phyloP scores from a whole-genome alignment of 2,329 filamentous ascomycete genomes.

The Aspergillus felis region DNA sequence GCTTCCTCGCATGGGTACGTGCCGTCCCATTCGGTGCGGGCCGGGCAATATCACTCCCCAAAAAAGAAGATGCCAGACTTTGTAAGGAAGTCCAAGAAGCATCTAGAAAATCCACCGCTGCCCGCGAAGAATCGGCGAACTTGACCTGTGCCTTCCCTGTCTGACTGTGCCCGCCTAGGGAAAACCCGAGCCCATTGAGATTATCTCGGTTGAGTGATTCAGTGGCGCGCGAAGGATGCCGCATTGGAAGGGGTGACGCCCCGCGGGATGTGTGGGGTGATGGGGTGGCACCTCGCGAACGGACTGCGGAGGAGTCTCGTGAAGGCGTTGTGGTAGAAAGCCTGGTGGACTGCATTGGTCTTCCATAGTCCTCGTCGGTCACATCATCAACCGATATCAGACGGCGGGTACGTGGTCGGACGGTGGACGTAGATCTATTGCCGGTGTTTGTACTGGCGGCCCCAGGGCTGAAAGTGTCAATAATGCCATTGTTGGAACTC shows the following conservation, averaged over 20 bases:
- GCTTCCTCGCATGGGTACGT: slow-evolving; percentile 31
- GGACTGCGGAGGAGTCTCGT: slow-evolving; percentile 29
- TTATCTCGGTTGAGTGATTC: slow-evolving; percentile 20
- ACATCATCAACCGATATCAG: slow-evolving; percentile 42
- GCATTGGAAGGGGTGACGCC: slow-evolving; percentile 37
- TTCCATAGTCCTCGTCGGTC: slow-evolving; percentile 24
- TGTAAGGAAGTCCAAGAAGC: slow-evolving; percentile 49
- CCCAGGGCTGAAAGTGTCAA: slow-evolving; percentile 34
- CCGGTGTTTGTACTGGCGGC: slow-evolving; percentile 28
- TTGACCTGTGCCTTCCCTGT: slow-evolving; percentile 20
- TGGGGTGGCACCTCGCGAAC: slow-evolving; percentile 41
- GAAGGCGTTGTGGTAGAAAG: slow-evolving; percentile 23
- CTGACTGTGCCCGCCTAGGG: slow-evolving; percentile 22
- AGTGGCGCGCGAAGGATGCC: slow-evolving; percentile 32
- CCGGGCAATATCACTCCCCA: slow-evolving; percentile 38
- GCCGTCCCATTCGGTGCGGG: slow-evolving; percentile 23
- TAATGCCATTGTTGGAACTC: slow-evolving; percentile 38
- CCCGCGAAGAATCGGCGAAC: slow-evolving; percentile 22
- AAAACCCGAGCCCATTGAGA: slow-evolving; percentile 17
- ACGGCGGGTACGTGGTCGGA: slow-evolving; percentile 43
- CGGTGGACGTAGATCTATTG: slow-evolving; percentile 33
- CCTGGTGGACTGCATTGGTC: slow-evolving; percentile 23
- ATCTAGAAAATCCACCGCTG: slow-evolving; percentile 39
- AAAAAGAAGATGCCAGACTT: slow-evolving; percentile 45
- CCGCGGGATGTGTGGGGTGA: slow-evolving; percentile 35